Conservation (phyloP, 2,329 filamentous ascomycete species). For the Dactylella cylindrospora region DNA sequence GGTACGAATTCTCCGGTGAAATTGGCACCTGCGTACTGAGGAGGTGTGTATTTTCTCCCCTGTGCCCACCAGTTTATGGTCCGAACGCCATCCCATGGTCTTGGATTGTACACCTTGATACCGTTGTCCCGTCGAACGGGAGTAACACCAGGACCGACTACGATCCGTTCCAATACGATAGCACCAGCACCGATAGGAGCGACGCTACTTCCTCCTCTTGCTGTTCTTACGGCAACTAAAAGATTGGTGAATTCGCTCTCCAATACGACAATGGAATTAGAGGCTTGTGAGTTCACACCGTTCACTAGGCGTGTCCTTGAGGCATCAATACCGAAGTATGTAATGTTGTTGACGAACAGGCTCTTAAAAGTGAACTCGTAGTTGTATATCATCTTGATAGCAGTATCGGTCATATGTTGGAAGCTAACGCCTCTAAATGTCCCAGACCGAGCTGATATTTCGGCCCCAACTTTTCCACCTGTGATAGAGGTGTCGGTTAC, state of each 20-base stretch:
- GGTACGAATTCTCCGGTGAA: not conserved
- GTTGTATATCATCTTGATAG: slow-evolving; percentile 10
- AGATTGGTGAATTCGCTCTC: not conserved
- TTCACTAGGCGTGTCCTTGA: not conserved
- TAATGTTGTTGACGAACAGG: slow-evolving; percentile 1
- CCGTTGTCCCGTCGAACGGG: slow-evolving; percentile 9
- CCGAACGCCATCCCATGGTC: not conserved
- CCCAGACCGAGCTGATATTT: slow-evolving; percentile 15
- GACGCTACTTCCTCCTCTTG: slow-evolving; percentile 13
- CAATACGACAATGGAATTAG: slow-evolving; percentile 8
- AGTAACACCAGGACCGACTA: not conserved
- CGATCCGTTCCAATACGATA: slow-evolving; percentile 3
- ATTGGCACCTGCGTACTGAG: slow-evolving; percentile 1
- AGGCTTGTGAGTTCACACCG: not conserved
- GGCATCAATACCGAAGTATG: slow-evolving; percentile 1
- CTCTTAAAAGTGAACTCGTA: slow-evolving; percentile 15
- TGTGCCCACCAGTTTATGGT: not conserved
- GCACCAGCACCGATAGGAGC: slow-evolving; percentile 19
- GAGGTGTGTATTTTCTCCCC: slow-evolving; percentile 7
- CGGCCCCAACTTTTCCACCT: slow-evolving; percentile 8
- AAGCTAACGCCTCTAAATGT: slow-evolving; percentile 3
- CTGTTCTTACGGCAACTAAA: slow-evolving; percentile 5
- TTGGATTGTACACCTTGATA: slow-evolving; percentile 7
- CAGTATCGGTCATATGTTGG: not conserved
- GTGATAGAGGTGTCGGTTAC: slow-evolving; percentile 4